phyloP scores from a whole-genome alignment of 257 asterid genomes.

The Cruciata laevipes region DNA sequence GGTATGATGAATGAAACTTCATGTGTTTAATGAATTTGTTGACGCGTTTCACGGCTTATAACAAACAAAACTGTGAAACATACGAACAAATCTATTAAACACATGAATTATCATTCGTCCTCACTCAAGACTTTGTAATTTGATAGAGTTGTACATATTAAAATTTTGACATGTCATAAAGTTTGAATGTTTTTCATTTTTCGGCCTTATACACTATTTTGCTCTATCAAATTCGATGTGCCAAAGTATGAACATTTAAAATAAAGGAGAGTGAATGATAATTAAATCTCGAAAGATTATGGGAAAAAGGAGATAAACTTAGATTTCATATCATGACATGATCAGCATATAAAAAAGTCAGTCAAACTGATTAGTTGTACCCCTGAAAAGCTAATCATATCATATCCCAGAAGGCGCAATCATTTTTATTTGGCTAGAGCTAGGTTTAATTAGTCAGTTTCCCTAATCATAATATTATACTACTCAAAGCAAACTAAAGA shows the following conservation, averaged over 20 bases:
- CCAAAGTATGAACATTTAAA: neutral
- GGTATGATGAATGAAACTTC: too few species aligned
- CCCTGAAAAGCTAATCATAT: neutral
- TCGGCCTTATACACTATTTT: neutral
- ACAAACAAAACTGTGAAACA: too few species aligned
- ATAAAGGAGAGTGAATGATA: neutral
- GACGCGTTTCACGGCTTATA: too few species aligned
- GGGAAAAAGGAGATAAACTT: neutral
- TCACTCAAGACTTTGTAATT: too few species aligned
- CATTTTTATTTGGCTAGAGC: neutral
- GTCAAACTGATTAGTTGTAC: constrained; percentile 10
- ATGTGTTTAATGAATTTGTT: too few species aligned
- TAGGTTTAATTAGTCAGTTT: neutral
- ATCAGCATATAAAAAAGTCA: neutral
- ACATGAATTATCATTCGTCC: too few species aligned
- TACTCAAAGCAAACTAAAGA: neutral
- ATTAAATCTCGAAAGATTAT: neutral
- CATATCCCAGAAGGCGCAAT: constrained; percentile 3
- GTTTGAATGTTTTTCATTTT: too few species aligned
- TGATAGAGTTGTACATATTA: too few species aligned
- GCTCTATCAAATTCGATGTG: neutral
- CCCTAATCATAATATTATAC: neutral
- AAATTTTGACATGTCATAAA: too few species aligned
- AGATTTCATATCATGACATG: neutral
- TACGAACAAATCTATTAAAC: too few species aligned